Conservation (phyloP, 345 rosid genomes). For the Passiflora organensis region DNA sequence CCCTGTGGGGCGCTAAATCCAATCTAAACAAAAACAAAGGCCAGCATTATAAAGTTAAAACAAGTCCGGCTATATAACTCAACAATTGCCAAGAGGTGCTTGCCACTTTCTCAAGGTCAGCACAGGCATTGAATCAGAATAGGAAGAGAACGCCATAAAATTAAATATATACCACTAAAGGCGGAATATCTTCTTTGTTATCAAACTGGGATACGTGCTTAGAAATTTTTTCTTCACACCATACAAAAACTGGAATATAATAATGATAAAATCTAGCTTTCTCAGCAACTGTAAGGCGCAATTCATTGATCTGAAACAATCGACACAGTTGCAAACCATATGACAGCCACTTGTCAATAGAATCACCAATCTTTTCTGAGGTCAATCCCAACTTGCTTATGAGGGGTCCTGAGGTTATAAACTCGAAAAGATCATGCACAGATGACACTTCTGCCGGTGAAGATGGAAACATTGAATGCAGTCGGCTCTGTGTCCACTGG, state of each 20-base stretch:
- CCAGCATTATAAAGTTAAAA: slow-evolving; percentile 6
- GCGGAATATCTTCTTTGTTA: slow-evolving; percentile 70
- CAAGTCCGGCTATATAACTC: not conserved
- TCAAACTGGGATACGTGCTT: slow-evolving; percentile 55
- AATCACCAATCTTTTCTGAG: slow-evolving; percentile 53
- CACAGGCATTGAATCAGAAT: not conserved
- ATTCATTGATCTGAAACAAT: slow-evolving; percentile 65
- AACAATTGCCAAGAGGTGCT: not conserved
- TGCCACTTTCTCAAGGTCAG: not conserved
- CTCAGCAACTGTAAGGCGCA: slow-evolving; percentile 59
- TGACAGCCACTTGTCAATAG: slow-evolving; percentile 74
- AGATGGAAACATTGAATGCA: slow-evolving; percentile 16
- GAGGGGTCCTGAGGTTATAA: slow-evolving; percentile 85
- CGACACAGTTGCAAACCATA: slow-evolving; percentile 59
- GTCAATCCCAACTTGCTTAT: slow-evolving; percentile 51
- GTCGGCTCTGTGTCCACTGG: slow-evolving; percentile 19
- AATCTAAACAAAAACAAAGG: slow-evolving; percentile 39
- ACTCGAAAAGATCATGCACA: slow-evolving; percentile 69
- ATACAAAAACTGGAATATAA: slow-evolving; percentile 84
- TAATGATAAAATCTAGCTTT: slow-evolving; percentile 84
- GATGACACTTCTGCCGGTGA: slow-evolving; percentile 59
- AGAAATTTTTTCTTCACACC: slow-evolving; percentile 89
- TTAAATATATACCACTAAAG: slow-evolving; percentile 64
- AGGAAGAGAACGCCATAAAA: not conserved
- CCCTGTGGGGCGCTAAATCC: slow-evolving; percentile 99